Percentiles rank a stretch among this genome's conserved stretches.
Conservation (phyloP, 371 early-diverging fungal species). For the Lichtheimia corymbifera region DNA sequence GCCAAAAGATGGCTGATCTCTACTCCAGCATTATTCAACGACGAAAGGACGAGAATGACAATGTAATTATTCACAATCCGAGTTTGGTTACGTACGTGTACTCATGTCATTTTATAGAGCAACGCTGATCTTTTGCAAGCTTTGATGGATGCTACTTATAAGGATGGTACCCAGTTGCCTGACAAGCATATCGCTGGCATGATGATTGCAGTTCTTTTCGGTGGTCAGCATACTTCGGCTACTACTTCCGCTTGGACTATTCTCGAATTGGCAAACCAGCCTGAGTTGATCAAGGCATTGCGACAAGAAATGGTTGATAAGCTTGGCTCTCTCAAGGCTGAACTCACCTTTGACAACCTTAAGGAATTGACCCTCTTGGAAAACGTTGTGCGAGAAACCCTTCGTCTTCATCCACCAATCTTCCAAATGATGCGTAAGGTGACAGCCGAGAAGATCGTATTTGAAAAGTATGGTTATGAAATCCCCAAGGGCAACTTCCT, state of each 20-base stretch:
- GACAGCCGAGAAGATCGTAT: constrained; percentile 62
- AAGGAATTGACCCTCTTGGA: constrained; percentile 81
- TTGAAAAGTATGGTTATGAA: constrained; percentile 73
- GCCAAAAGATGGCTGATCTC: constrained; percentile 77
- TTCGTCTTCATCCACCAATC: constrained; percentile 94
- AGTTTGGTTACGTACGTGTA: constrained; percentile 1
- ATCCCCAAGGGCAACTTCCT: constrained; percentile 91
- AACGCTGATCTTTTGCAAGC: constrained; percentile 79
- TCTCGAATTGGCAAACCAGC: constrained; percentile 82
- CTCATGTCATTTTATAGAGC: constrained; percentile 14
- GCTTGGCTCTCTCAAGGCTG: constrained; percentile 59
- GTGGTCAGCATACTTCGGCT: constrained; percentile 95
- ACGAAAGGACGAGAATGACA: constrained; percentile 62
- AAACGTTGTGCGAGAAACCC: constrained; percentile 83
- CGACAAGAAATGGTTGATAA: constrained; percentile 66
- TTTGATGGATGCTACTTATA: constrained; percentile 86
- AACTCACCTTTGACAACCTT: constrained; percentile 75
- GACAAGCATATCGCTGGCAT: constrained; percentile 89
- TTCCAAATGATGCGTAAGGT: constrained; percentile 94
- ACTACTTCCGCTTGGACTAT: constrained; percentile 94
- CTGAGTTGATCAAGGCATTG: constrained; percentile 61
- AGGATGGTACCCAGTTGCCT: constrained; percentile 76
- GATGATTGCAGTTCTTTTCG: constrained; percentile 95
- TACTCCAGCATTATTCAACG: constrained; percentile 83
- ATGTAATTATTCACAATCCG: constrained; percentile 8